Percentiles rank a stretch among this genome's conserved stretches.
phyloP scores from a whole-genome alignment of 1,284 basidiomycete species.

The Anthracocystis setariae region DNA sequence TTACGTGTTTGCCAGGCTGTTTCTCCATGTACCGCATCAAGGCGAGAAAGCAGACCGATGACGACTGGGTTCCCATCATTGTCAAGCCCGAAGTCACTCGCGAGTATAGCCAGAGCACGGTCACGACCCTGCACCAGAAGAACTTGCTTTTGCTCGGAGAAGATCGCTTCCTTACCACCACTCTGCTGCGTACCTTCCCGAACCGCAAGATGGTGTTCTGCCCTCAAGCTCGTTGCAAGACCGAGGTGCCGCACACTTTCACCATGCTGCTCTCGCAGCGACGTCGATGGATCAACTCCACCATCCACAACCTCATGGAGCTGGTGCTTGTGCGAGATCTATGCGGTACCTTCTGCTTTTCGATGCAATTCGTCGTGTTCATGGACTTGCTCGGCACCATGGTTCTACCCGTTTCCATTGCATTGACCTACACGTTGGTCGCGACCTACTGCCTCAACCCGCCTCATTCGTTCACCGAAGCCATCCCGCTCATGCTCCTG shows the following conservation, averaged over 20 bases:
- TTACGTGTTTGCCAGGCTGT: constrained; percentile 97
- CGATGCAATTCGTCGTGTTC: constrained; percentile 85
- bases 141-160: constrained; percentile 95
- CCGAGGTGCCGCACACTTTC: constrained; percentile 96
- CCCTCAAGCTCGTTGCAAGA: constrained; percentile 93
- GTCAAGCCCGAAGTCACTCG: constrained; percentile 96
- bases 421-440: constrained; percentile 87
- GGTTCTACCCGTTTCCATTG: constrained; percentile 92
- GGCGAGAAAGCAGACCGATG: constrained; percentile 80
- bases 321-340: constrained; percentile 94
- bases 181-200: constrained; percentile 86
- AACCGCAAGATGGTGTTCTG: constrained; percentile 97
- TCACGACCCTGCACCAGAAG: constrained; percentile 96
- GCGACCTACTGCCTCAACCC: constrained; percentile 81
- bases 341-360: constrained; percentile 75
- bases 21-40: constrained; percentile 99
- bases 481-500: constrained; percentile 91
- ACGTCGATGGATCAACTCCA: constrained; percentile 99
- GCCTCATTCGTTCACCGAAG: constrained; percentile 85
- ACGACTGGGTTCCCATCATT: constrained; percentile 97
- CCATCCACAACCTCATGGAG: constrained; percentile 99
- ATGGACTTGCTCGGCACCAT: constrained; percentile 98
- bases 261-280: constrained; percentile 91
- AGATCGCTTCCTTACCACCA: constrained; percentile 87
- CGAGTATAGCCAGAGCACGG: constrained; percentile 93